These are phyloP conservation scores for Phytophthora litchii DNA, from an alignment of 352 stramenopile genomes.

Conservation along the genomic window DNA sequence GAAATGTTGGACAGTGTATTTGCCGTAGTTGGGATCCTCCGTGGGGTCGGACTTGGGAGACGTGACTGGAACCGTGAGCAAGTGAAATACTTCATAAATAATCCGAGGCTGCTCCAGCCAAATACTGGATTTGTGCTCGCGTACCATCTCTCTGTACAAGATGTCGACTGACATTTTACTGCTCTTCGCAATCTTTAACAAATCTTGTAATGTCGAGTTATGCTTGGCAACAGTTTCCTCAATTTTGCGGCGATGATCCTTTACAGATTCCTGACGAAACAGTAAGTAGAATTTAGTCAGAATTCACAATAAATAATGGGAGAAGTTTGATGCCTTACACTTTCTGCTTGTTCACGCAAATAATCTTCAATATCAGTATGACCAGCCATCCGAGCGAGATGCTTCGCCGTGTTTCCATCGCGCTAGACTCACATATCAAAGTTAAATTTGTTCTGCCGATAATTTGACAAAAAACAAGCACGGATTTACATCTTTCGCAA, in stretches of 20 bases:
- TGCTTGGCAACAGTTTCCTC: constrained; percentile 73
- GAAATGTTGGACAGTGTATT: constrained; percentile 86
- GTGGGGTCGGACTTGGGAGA: constrained; percentile 38
- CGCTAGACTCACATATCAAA: constrained; percentile 36
- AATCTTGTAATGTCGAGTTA: constrained; percentile 64
- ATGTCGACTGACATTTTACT: constrained; percentile 77
- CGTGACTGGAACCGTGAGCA: constrained; percentile 57
- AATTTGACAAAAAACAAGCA: neutral
- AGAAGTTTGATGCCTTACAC: constrained; percentile 35
- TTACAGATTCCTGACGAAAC: constrained; percentile 73
- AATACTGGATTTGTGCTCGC: constrained; percentile 65
- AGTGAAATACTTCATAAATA: constrained; percentile 82
- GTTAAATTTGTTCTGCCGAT: neutral
- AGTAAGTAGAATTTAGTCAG: constrained; percentile 5
- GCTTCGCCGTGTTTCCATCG: constrained; percentile 80
- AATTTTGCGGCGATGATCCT: constrained; percentile 83
- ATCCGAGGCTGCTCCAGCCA: constrained; percentile 83
- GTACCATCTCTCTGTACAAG: constrained; percentile 78
- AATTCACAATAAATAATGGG: neutral
- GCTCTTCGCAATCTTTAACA: constrained; percentile 69
- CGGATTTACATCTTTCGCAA: constrained; percentile 75
- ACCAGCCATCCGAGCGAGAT: constrained; percentile 59
- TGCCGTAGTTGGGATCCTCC: constrained; percentile 75
- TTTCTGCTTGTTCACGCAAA: constrained; percentile 81
- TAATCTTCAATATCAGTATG: constrained; percentile 80